These are phyloP conservation scores for Diaporthe destruens DNA, from an alignment of 2,329 filamentous ascomycete species.

Conservation along the genomic window DNA sequence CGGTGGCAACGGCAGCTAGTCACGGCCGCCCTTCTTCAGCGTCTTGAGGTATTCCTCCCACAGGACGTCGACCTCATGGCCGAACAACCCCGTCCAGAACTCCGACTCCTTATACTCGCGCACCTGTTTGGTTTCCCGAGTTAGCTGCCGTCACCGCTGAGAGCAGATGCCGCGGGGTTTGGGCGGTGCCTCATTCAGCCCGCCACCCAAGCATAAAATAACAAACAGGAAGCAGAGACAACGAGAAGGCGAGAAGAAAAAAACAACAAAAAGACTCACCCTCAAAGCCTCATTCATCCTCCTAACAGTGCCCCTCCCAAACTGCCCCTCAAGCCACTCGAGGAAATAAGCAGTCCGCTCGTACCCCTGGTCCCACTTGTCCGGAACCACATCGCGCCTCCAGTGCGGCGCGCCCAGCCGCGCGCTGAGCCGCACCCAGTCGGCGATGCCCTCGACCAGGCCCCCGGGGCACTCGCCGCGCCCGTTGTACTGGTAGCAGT, in stretches of 20 bases:
- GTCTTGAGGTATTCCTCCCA: constrained; percentile 78
- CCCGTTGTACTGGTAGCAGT: constrained; percentile 90
- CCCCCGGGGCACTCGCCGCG: constrained; percentile 75
- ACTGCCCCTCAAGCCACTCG: constrained; percentile 81
- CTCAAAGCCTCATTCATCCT: constrained; percentile 77
- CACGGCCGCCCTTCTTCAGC: constrained; percentile 43
- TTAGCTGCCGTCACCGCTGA: not conserved
- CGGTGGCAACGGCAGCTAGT: not conserved
- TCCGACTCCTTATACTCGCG: constrained; percentile 71
- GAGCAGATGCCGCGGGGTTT: no score
- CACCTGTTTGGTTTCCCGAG: not conserved
- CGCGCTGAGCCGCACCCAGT: constrained; percentile 87
- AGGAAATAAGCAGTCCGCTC: constrained; percentile 93
- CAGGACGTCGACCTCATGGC: constrained; percentile 73
- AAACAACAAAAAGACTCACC: constrained; percentile 48
- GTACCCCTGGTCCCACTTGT: constrained; percentile 90
- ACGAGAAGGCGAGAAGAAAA: no score
- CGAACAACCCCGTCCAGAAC: constrained; percentile 79
- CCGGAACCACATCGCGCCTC: constrained; percentile 66
- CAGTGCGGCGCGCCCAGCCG: constrained; percentile 85
- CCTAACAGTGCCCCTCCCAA: constrained; percentile 69
- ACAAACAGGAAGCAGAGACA: not conserved
- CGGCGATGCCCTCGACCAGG: constrained; percentile 90
- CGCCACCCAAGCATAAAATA: not conserved
- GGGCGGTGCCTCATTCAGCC: no score